Conservation (phyloP, 202 grass and related monocot genomes). For the Bolboschoenoplectus hybrid region DNA sequence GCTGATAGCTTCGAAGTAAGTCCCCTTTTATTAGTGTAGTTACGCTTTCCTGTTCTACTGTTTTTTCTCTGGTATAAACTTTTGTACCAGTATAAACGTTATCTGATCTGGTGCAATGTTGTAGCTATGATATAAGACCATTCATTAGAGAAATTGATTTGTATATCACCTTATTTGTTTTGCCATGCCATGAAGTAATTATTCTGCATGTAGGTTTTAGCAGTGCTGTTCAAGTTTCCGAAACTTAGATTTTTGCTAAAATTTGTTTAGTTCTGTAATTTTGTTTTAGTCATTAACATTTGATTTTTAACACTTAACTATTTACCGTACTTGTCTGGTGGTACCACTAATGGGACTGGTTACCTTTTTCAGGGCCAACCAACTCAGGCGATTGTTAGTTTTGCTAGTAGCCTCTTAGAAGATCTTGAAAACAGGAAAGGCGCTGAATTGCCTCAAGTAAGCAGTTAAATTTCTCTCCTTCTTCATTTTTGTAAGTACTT, state of each 20-base stretch:
- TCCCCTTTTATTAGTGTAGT: conserved; percentile 15
- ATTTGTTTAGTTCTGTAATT: neutral
- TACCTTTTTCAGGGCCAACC: conserved; percentile 27
- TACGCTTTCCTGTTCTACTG: conserved; percentile 7
- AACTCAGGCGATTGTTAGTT: conserved; percentile 37
- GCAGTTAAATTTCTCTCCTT: conserved; percentile 71
- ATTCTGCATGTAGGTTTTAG: neutral
- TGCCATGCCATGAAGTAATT: conserved; percentile 39
- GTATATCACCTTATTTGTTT: conserved; percentile 57
- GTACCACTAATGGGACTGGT: conserved; percentile 18
- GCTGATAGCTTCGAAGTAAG: conserved; percentile 83
- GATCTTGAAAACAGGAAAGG: conserved; percentile 39
- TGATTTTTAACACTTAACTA: conserved; percentile 13
- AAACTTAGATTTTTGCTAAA: neutral
- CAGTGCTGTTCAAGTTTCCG: neutral
- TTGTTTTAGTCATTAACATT: neutral
- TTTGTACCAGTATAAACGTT: conserved; percentile 66
- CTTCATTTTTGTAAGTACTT: conserved; percentile 43
- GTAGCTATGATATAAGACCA: conserved; percentile 62
- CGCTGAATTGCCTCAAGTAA: conserved; percentile 48
- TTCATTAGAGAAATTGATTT: conserved; percentile 57
- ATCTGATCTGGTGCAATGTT: conserved; percentile 69
- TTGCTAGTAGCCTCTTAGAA: conserved; percentile 30
- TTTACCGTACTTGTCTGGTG: neutral
- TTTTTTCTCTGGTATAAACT: conserved; percentile 30